Evolutionary conservation across 2,329 filamentous ascomycete species (phyloP).

Genomic region (Pestalotiopsis sp.): DNA sequence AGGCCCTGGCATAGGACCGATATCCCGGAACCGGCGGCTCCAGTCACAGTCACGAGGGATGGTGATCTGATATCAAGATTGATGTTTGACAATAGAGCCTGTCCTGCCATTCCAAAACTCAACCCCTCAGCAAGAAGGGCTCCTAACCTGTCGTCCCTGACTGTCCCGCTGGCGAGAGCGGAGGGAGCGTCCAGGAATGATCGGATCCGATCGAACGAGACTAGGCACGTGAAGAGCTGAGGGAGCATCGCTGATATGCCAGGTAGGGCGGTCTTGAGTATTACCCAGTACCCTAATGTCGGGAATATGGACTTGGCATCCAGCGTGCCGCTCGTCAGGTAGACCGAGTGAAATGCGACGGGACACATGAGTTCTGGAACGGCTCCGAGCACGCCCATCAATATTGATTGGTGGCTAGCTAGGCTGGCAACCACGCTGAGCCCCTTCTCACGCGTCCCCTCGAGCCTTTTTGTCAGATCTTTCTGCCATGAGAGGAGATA

Average conservation of each 20-base stretch:
- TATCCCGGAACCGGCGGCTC: constrained; percentile 27
- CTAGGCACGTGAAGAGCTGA: background rate
- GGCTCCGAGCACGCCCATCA: background rate
- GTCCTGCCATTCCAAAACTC: background rate
- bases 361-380: background rate
- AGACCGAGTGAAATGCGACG: background rate
- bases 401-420: background rate
- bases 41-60: constrained; percentile 20
- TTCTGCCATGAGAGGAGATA: background rate
- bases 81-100: background rate
- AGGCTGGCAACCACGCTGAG: background rate
- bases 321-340: background rate
- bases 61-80: background rate
- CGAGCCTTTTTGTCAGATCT: background rate
- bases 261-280: background rate
- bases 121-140: background rate
- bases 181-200: background rate
- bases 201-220: background rate
- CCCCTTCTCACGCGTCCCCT: background rate
- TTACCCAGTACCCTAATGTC: background rate
- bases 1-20: constrained; percentile 19
- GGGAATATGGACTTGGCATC: background rate
- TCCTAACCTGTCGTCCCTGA: background rate
- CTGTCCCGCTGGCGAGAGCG: too few species aligned
- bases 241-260: background rate